Conservation (phyloP, 2,329 filamentous ascomycete genomes). For the Arthrocladium fulminans region DNA sequence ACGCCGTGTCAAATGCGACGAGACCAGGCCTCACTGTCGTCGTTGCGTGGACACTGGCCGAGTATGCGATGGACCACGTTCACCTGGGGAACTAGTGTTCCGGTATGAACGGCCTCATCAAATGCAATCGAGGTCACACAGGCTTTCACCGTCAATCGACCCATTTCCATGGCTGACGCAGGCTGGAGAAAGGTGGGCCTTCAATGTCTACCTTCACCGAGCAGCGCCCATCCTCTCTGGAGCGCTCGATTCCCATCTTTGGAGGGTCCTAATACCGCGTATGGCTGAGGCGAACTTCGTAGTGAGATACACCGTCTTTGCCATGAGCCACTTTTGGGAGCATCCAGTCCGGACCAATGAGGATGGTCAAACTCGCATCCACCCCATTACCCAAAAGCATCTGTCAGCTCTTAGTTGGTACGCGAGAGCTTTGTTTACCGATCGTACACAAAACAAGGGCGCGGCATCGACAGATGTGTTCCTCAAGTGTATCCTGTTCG, state of each 20-base stretch:
- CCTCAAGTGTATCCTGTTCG: conserved; percentile 18
- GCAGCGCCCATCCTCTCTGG: conserved; percentile 28
- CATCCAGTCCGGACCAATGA: conserved; percentile 1
- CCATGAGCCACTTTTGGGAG: conserved; percentile 31
- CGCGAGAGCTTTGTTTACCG: conserved; percentile 1
- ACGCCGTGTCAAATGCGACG: conserved; percentile 29
- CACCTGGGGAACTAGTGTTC: background rate
- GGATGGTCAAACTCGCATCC: background rate
- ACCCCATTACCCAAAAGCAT: background rate
- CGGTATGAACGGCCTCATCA: conserved; percentile 7
- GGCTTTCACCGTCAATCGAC: background rate
- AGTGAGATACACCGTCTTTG: conserved; percentile 33
- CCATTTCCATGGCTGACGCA: background rate
- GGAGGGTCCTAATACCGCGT: conserved; percentile 29
- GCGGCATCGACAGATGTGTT: conserved; percentile 9
- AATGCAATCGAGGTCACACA: conserved; percentile 9
- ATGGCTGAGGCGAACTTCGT: conserved; percentile 30
- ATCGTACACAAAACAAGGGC: background rate
- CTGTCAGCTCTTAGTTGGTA: background rate
- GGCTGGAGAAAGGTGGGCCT: conserved; percentile 28
- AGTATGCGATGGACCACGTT: conserved; percentile 27
- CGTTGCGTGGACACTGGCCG: conserved; percentile 28
- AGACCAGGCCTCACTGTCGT: conserved; percentile 27
- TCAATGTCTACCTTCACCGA: conserved; percentile 31
- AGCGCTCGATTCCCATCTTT: conserved; percentile 29